Conservation (phyloP, 306 rosid genomes). For the Prunus mume region DNA sequence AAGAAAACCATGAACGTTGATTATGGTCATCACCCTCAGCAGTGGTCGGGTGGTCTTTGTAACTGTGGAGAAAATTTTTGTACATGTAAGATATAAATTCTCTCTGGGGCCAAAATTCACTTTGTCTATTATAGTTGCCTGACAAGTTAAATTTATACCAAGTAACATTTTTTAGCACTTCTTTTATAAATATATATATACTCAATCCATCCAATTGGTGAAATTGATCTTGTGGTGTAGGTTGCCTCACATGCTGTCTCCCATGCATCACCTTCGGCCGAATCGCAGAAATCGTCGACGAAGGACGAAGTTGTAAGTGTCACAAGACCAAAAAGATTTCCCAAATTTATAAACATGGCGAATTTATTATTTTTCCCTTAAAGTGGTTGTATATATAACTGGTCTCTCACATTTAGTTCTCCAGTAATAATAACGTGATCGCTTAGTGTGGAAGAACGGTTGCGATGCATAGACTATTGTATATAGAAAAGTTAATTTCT, state of each 20-base stretch:
- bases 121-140: not conserved
- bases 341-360: not conserved
- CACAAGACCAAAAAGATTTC: not conserved
- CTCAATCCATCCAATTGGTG: not conserved
- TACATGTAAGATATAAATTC: not conserved
- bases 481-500: too few relatives aligned
- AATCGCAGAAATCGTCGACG: slow-evolving; percentile 14
- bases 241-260: slow-evolving; percentile 9
- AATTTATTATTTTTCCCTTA: not conserved
- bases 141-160: too few relatives aligned
- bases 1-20: not conserved
- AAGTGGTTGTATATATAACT: not conserved
- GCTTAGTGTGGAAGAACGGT: not conserved
- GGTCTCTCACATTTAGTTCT: not conserved
- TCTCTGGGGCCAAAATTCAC: not conserved
- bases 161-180: too few relatives aligned
- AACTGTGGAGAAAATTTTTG: not conserved
- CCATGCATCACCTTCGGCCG: slow-evolving; percentile 13
- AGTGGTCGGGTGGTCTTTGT: slow-evolving; percentile 6
- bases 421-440: too few relatives aligned
- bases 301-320: slow-evolving; percentile 6
- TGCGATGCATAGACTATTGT: too few relatives aligned
- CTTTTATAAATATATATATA: not conserved
- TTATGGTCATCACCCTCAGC: not conserved
- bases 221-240: not conserved